Percentiles rank a stretch among this genome's conserved stretches.
Evolutionary conservation across 2,329 filamentous ascomycete species (phyloP).

Genomic region (Tolypocladium paradoxum): DNA sequence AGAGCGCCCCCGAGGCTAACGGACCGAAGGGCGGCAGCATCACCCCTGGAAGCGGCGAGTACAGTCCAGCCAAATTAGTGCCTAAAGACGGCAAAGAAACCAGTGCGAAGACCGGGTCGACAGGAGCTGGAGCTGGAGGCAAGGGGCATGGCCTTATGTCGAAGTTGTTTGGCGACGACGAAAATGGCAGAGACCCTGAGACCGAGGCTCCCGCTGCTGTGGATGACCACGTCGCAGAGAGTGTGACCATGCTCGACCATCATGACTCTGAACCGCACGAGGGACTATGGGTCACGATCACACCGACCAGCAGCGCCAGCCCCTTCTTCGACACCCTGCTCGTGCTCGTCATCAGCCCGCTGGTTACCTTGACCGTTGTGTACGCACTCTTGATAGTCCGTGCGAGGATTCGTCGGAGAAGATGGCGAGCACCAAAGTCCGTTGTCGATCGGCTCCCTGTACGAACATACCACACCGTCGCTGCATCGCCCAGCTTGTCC

Average conservation of each 20-base stretch:
- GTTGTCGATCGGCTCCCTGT: conserved; percentile 92
- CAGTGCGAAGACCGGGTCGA: not conserved
- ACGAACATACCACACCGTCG: conserved; percentile 84
- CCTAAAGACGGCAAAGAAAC: conserved; percentile 2
- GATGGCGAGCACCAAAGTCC: conserved; percentile 96
- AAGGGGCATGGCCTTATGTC: conserved; percentile 31
- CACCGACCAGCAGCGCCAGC: conserved; percentile 77
- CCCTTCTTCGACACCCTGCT: conserved; percentile 94
- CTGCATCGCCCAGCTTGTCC: conserved; percentile 43
- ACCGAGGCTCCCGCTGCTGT: conserved; percentile 15
- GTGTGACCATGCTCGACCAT: conserved; percentile 1
- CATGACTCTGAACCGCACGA: conserved; percentile 33
- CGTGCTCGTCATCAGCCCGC: conserved; percentile 89
- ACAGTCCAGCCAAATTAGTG: conserved; percentile 22
- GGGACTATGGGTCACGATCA: conserved; percentile 93
- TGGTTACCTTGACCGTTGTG: conserved; percentile 86
- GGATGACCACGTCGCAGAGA: conserved; percentile 9
- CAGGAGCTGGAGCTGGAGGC: conserved; percentile 20
- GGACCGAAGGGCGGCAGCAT: conserved; percentile 54
- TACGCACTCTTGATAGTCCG: conserved; percentile 81
- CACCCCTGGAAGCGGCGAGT: conserved; percentile 64
- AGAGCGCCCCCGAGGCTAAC: conserved; percentile 9
- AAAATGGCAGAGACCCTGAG: conserved; percentile 12
- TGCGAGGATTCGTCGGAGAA: conserved; percentile 74
- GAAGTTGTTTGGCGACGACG: conserved; percentile 38